phyloP scores from a whole-genome alignment of 2,329 filamentous ascomycete genomes.

The Cladorrhinum sp. region DNA sequence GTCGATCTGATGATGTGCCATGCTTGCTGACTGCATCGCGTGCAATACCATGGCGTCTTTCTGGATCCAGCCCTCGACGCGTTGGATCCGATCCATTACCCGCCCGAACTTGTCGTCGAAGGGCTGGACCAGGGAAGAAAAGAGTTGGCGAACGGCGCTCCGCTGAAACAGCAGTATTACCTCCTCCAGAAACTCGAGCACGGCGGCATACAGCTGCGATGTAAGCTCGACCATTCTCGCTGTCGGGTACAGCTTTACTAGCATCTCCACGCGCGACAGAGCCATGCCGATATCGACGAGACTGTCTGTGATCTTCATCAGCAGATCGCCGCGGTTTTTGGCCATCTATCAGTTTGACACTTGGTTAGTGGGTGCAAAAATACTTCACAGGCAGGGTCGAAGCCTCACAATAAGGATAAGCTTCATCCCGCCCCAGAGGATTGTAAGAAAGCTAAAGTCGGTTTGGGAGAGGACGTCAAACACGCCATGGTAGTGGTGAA shows the following conservation, averaged over 20 bases:
- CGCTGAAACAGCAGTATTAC: slow-evolving; percentile 23
- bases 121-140: slow-evolving; percentile 14
- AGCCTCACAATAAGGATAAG: slow-evolving; percentile 13
- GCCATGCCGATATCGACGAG: slow-evolving; percentile 29
- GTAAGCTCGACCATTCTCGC: slow-evolving; percentile 30
- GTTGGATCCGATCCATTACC: slow-evolving; percentile 18
- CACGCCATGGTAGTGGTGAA: slow-evolving; percentile 27
- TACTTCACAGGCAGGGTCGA: neutral
- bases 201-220: slow-evolving; percentile 27
- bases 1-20: slow-evolving; percentile 16
- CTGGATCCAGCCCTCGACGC: slow-evolving; percentile 18
- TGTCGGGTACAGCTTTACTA: slow-evolving; percentile 26
- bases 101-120: slow-evolving; percentile 20
- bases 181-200: slow-evolving; percentile 27
- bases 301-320: slow-evolving; percentile 27
- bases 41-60: slow-evolving; percentile 19
- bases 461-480: slow-evolving; percentile 30
- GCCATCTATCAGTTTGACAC: slow-evolving; percentile 19
- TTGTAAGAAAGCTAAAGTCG: slow-evolving; percentile 26
- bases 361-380: neutral
- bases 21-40: slow-evolving; percentile 12
- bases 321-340: slow-evolving; percentile 27
- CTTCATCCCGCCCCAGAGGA: slow-evolving; percentile 28
- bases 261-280: slow-evolving; percentile 26
- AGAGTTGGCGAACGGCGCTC: slow-evolving; percentile 1